Base-by-base conservation (phyloP, 768 basidiomycete genomes). In the Lactarius trivialis region DNA sequence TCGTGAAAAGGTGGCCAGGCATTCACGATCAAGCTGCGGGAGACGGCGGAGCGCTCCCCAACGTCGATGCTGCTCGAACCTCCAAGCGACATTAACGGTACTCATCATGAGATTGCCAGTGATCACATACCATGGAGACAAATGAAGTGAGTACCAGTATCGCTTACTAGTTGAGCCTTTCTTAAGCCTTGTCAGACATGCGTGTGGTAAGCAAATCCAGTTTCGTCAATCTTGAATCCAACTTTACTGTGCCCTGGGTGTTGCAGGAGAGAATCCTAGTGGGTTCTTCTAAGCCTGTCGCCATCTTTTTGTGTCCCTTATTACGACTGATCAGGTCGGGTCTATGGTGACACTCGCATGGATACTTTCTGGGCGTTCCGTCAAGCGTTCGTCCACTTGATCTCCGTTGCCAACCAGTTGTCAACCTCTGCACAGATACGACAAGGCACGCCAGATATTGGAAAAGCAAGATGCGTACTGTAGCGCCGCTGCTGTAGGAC, bases 1-100 rank as follows among this genome's bases (percentile, higher is more conserved):
- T 70, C 12, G 50, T 14, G 15, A 56, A 68, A n/a, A 80, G 88
- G 87, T 53, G 89, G 89, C 0, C 88, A 89, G 70, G 90, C 85
- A 0, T 88, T 84, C 71, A 79, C 83, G 32, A 86, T 93, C 66
- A 95, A 93, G 74, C 81, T 90, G 30, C 82, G 92, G 19, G 79
- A 81, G 58, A 91, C 91, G 0, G 68, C 75, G 4, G 89, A 90
- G 65, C 82, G 85, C 50, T 86, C 86, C 0, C 80, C 91, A 2
- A 81, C 83, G 6, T 83, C 85, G 0, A 86, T 89, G 85, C 74
- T 91, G 11, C 74, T 95, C 28, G 91, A 93, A 65, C 83, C 86
- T 7, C 88, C 90, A 0, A 85, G 80, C 65, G 77, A 79, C 36
- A 76, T 88, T 61, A 82, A 88, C 67, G 70, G 65, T 76, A 85